Percentiles rank a stretch among this genome's conserved stretches.
phyloP scores from a whole-genome alignment of 2,329 filamentous ascomycete species.

The Claviceps sp. region DNA sequence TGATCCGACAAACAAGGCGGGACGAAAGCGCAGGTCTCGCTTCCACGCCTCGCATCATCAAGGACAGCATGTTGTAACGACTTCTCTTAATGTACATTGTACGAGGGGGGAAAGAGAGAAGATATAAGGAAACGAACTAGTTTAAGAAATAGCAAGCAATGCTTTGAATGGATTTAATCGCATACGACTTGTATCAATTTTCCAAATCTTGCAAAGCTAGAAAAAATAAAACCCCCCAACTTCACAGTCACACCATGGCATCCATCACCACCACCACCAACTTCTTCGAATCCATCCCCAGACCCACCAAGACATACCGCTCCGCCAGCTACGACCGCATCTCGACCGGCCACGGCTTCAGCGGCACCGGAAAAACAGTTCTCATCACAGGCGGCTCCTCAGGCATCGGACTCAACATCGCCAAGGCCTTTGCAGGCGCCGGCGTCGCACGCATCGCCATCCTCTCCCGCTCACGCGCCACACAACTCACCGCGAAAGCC shows the following conservation, averaged over 20 bases:
- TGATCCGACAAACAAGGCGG: too few species aligned
- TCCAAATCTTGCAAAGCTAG: background rate
- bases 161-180: too few species aligned
- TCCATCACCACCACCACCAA: background rate
- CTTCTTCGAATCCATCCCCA: background rate
- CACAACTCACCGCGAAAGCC: background rate
- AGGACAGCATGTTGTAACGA: too few species aligned
- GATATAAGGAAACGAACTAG: too few species aligned
- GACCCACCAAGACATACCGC: background rate
- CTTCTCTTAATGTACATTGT: too few species aligned
- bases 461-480: background rate
- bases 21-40: too few species aligned
- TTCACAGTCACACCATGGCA: background rate
- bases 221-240: background rate
- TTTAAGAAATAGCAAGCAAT: too few species aligned
- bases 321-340: background rate
- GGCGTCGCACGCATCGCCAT: background rate
- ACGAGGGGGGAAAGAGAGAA: too few species aligned
- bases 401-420: background rate
- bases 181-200: too few species aligned
- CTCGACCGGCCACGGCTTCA: background rate
- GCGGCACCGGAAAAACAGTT: background rate
- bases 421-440: background rate
- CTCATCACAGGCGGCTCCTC: constrained; percentile 1
- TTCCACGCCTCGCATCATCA: too few species aligned